phyloP scores from a whole-genome alignment of 2,329 filamentous ascomycete genomes.

The Aspergillus amoenus region DNA sequence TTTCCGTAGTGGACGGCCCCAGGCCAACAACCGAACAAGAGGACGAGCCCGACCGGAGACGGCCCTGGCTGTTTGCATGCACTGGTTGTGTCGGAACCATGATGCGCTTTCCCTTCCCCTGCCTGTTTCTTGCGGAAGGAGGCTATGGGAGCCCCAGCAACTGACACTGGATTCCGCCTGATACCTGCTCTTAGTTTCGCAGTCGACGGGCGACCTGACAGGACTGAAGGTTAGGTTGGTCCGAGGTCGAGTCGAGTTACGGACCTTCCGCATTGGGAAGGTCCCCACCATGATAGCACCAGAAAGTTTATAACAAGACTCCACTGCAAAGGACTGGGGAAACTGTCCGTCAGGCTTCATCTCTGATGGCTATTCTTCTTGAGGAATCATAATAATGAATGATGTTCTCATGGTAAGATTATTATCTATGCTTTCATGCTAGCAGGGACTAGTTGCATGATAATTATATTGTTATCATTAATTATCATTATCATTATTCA shows the following conservation, averaged over 20 bases:
- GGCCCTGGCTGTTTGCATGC: not conserved
- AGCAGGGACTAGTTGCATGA: not conserved
- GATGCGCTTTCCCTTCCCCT: too few species aligned
- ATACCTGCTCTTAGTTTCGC: too few species aligned
- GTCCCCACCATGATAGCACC: not conserved
- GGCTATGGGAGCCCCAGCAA: too few species aligned
- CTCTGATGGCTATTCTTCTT: not conserved
- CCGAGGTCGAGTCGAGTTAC: not conserved
- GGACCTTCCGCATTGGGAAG: slow-evolving; percentile 10
- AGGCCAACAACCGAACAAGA: not conserved
- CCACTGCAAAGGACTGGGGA: slow-evolving; percentile 1
- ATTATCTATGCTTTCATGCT: not conserved
- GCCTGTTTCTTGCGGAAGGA: too few species aligned
- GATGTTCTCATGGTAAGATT: not conserved
- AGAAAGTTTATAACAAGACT: slow-evolving; percentile 5
- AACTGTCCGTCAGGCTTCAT: slow-evolving; percentile 1
- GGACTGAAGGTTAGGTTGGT: too few species aligned
- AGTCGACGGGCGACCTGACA: too few species aligned
- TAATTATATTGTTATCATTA: not conserved
- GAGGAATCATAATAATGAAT: too few species aligned
- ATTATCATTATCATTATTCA: not conserved
- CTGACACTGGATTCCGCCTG: too few species aligned
- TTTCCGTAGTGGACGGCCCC: not conserved
- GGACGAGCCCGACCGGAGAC: not conserved
- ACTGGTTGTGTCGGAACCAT: too few species aligned